Conservation (phyloP, 2,329 filamentous ascomycete genomes). For the Fusarium penzigii region DNA sequence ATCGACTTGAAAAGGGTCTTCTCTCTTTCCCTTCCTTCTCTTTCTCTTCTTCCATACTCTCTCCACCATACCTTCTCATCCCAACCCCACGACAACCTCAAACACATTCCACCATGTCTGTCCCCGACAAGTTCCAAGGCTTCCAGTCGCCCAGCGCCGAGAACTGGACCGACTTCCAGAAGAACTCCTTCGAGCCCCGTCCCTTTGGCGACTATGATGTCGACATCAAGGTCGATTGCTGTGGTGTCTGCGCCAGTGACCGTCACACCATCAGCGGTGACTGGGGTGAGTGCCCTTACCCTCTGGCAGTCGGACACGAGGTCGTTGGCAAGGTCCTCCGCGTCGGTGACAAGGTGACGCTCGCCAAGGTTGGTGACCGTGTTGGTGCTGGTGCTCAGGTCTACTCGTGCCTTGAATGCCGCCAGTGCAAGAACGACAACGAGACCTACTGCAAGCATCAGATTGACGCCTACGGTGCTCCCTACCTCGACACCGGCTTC, state of each 20-base stretch:
- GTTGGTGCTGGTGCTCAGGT: conserved; percentile 62
- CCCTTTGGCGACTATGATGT: conserved; percentile 85
- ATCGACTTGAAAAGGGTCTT: too few relatives aligned
- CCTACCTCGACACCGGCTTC: conserved; percentile 51
- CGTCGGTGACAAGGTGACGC: conserved; percentile 54
- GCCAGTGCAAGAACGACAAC: conserved; percentile 41
- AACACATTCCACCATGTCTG: conserved; percentile 43
- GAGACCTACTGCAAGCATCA: conserved; percentile 43
- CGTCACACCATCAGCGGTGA: conserved; percentile 70
- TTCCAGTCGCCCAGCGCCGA: conserved; percentile 59
- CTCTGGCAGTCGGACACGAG: conserved; percentile 70
- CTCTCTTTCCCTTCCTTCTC: too few relatives aligned
- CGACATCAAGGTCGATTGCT: conserved; percentile 83
- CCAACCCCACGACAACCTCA: not conserved
- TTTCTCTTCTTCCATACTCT: too few relatives aligned
- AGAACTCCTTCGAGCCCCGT: conserved; percentile 79
- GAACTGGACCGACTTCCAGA: conserved; percentile 62
- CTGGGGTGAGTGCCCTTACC: conserved; percentile 64
- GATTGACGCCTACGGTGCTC: conserved; percentile 51
- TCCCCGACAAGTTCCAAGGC: conserved; percentile 61
- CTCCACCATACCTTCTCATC: not conserved
- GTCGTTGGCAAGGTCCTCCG: conserved; percentile 69
- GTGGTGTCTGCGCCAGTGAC: conserved; percentile 74
- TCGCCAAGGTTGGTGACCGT: conserved; percentile 57
- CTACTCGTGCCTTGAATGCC: conserved; percentile 49